phyloP scores from a whole-genome alignment of 768 basidiomycete genomes.

The Serendipita sp. region DNA sequence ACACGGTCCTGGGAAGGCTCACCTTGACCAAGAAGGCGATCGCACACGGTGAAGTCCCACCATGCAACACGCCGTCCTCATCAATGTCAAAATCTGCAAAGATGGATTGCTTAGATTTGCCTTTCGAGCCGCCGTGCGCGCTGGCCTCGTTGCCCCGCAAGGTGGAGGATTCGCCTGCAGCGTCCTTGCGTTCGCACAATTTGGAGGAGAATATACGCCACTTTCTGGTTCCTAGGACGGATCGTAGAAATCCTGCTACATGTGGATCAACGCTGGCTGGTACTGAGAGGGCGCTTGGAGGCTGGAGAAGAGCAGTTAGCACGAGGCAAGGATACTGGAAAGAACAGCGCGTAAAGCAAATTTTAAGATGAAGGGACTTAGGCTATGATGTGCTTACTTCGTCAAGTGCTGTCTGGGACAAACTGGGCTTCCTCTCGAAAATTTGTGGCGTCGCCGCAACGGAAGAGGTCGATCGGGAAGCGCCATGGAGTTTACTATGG shows the following conservation, averaged over 20 bases:
- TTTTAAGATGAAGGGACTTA: neutral
- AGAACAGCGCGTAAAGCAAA: neutral
- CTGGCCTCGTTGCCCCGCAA: conserved; percentile 12
- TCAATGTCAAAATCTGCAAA: conserved; percentile 12
- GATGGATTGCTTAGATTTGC: neutral
- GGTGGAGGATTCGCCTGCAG: conserved; percentile 27
- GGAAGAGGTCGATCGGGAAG: neutral
- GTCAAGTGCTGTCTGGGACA: neutral
- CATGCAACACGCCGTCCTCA: conserved; percentile 17
- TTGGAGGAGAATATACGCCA: conserved; percentile 34
- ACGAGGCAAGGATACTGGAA: conserved; percentile 5
- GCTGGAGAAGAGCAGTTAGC: neutral
- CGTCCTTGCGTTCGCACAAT: conserved; percentile 25
- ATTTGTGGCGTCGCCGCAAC: neutral
- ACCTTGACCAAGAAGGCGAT: conserved; percentile 38
- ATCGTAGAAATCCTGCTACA: conserved; percentile 31
- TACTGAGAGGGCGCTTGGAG: neutral
- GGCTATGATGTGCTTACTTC: neutral
- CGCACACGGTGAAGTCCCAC: conserved; percentile 26
- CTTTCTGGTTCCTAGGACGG: conserved; percentile 28
- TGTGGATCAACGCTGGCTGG: conserved; percentile 23
- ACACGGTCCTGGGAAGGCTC: neutral
- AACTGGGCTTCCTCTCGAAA: neutral
- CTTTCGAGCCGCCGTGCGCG: neutral
- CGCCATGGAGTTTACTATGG: neutral